Percentiles rank a stretch among this genome's conserved stretches.
Evolutionary conservation across 345 rosid genomes (phyloP).

Genomic region (Anastatica hierochuntica): DNA sequence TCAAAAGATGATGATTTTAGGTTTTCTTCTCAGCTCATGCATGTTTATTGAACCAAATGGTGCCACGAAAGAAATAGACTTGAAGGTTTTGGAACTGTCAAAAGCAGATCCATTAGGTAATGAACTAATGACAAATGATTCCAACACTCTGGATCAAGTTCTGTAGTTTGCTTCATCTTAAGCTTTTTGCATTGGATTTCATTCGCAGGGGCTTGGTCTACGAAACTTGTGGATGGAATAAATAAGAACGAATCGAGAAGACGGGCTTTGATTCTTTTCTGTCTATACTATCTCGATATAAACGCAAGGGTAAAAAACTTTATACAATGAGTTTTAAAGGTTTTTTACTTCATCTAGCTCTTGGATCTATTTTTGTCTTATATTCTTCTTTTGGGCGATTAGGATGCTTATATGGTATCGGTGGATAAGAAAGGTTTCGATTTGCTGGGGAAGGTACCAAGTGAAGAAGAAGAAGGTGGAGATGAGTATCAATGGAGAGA

Average conservation of each 20-base stretch:
- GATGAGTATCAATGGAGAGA: constrained; percentile 57
- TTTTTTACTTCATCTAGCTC: too few species aligned
- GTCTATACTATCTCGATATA: constrained; percentile 48
- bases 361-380: background rate
- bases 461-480: constrained; percentile 22
- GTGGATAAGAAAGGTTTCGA: constrained; percentile 55
- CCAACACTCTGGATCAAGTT: too few species aligned
- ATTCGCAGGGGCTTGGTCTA: constrained; percentile 64
- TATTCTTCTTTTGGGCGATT: background rate
- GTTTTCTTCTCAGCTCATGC: too few species aligned
- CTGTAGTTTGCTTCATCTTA: background rate
- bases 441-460: constrained; percentile 46
- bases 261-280: constrained; percentile 67
- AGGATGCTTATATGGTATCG: constrained; percentile 62
- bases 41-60: constrained; percentile 55
- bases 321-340: background rate
- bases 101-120: constrained; percentile 60
- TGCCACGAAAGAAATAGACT: constrained; percentile 44
- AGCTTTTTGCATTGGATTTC: constrained; percentile 9
- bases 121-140: background rate
- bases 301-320: constrained; percentile 51
- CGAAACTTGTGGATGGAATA: constrained; percentile 75
- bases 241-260: constrained; percentile 77
- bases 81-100: constrained; percentile 38
- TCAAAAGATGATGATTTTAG: too few species aligned